Conservation (phyloP, 2,329 filamentous ascomycete species). For the Leptographium flavum region DNA sequence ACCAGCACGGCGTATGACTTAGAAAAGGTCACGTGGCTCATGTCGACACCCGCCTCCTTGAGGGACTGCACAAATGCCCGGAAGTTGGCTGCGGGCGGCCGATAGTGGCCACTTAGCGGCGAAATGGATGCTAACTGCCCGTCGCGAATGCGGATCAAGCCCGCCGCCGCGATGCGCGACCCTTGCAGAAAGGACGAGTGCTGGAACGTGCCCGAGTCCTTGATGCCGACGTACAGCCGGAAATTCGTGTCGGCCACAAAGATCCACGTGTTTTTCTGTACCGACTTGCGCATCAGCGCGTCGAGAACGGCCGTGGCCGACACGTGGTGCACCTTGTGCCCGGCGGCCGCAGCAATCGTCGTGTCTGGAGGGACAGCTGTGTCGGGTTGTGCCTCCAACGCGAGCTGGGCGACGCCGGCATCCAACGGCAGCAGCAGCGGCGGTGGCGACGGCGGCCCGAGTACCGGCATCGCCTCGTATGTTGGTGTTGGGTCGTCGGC, state of each 20-base stretch:
- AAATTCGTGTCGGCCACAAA: constrained; percentile 81
- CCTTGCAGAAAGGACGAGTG: constrained; percentile 84
- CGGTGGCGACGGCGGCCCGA: constrained; percentile 16
- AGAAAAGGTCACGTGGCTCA: constrained; percentile 63
- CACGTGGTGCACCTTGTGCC: constrained; percentile 44
- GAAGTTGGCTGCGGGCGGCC: constrained; percentile 72
- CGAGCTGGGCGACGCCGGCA: constrained; percentile 49
- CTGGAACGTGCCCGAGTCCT: constrained; percentile 76
- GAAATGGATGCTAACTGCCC: constrained; percentile 63
- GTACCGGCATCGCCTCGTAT: constrained; percentile 23
- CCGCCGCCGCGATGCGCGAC: constrained; percentile 66
- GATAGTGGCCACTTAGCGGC: constrained; percentile 66
- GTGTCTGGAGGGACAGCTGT: not conserved
- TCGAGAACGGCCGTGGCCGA: constrained; percentile 62
- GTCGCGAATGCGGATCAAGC: constrained; percentile 71
- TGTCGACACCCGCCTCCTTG: constrained; percentile 60
- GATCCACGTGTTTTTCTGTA: constrained; percentile 85
- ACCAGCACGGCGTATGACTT: constrained; percentile 71
- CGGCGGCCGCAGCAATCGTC: constrained; percentile 19
- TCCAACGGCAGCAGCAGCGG: constrained; percentile 30
- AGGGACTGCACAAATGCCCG: constrained; percentile 64
- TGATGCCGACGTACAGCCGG: constrained; percentile 79
- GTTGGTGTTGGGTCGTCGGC: constrained; percentile 43
- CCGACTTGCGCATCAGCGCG: constrained; percentile 61
- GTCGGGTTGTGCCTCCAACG: constrained; percentile 11